Evolutionary conservation across 768 basidiomycete species (phyloP), one percentile per base, ranked within the genome.

Genomic region (Suillus ampliporus): DNA sequence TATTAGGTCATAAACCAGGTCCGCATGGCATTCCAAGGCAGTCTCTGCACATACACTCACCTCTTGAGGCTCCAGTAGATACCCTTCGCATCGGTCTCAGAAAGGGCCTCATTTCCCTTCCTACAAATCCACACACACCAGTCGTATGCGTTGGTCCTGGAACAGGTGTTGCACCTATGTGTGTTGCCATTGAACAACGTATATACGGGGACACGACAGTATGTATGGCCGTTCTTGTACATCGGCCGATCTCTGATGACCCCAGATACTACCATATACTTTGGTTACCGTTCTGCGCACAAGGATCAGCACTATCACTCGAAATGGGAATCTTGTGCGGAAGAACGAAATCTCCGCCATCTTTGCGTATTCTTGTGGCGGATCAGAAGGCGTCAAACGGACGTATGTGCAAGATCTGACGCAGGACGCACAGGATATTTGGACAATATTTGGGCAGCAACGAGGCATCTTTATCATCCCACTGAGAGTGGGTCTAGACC

Each of bases 131-230:
- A n/a, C 58, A 60, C 21, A 68, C 77, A 26, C 96, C 96, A 0
- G 79, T 96, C 5, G 88, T 99, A 44, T 92, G 94, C 68, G 80
- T 99, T 35, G 95, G 96, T 0, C 97, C 97, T 13, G 97, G 97
- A 0, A 99, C 96, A 0, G 97, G 97, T 13, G 79, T 98, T 7
- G 96, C 95, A 0, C 96, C 97, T 97, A n/a, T n/a, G 87, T 81
- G 95, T 54, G 86, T 95, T 0, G 81, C 97, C 46, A 84, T 96
- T 43, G 88, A 97, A 73, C 88, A 94, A 65, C 85, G 96, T 1
- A 74, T 90, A 13, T 71, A 83, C 17, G 74, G 72, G 17, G 89
- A 86, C n/a, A n/a, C n/a, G n/a, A n/a, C n/a, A n/a, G n/a, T n/a
- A n/a, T n/a, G n/a, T n/a, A n/a, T n/a, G n/a, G n/a, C n/a, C n/a